Evolutionary conservation across 2,329 filamentous ascomycete species (phyloP).

Genomic region (Fusarium chuoi): DNA sequence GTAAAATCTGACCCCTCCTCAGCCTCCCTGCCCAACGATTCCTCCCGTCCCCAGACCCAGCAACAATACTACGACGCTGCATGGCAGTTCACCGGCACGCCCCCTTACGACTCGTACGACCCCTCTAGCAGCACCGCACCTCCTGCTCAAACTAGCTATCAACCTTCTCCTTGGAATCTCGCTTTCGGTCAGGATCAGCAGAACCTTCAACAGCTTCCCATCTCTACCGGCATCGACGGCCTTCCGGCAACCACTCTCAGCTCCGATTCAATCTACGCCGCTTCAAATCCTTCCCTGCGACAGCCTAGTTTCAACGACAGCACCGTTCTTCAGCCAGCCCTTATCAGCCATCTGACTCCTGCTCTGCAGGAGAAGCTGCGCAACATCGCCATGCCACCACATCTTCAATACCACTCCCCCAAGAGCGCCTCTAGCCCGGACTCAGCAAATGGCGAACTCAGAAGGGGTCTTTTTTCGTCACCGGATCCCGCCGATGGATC

Average conservation of each 20-base stretch:
- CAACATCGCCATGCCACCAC: conserved; percentile 72
- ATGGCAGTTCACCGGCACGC: conserved; percentile 62
- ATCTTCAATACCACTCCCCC: conserved; percentile 69
- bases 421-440: conserved; percentile 68
- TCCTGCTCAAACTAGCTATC: conserved; percentile 47
- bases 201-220: conserved; percentile 48
- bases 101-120: conserved; percentile 60
- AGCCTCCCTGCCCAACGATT: conserved; percentile 46
- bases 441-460: conserved; percentile 61
- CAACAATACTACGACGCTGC: conserved; percentile 50
- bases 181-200: conserved; percentile 45
- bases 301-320: conserved; percentile 47
- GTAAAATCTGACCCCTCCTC: conserved; percentile 48
- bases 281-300: conserved; percentile 38
- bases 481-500: conserved; percentile 62
- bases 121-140: conserved; percentile 51
- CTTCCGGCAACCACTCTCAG: conserved; percentile 50
- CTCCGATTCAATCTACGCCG: conserved; percentile 50
- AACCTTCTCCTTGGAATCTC: conserved; percentile 50
- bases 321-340: conserved; percentile 42
- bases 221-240: conserved; percentile 48
- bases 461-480: conserved; percentile 64
- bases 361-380: conserved; percentile 70
- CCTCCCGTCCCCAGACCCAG: conserved; percentile 49
- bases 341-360: conserved; percentile 58